A percentile compares a stretch with the other conserved stretches of the same genome.
phyloP scores from a whole-genome alignment of 148 eudicot genomes.

The Amaranthus cruentus region DNA sequence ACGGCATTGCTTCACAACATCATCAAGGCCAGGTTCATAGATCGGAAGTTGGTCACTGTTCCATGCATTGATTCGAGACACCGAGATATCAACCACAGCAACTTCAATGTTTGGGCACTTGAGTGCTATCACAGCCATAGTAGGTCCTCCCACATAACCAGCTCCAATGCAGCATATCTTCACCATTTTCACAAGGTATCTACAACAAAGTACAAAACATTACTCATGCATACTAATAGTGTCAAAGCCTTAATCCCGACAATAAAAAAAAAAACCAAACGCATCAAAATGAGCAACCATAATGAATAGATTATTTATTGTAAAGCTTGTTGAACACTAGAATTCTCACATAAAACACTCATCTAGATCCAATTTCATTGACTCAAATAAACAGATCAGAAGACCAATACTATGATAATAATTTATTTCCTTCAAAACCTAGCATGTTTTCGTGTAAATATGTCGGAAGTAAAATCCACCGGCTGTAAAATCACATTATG shows the following conservation, averaged over 20 bases:
- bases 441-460: too few relatives aligned
- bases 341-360: background rate
- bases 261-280: too few relatives aligned
- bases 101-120: slow-evolving; percentile 70
- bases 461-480: too few relatives aligned
- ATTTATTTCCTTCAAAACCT: too few relatives aligned
- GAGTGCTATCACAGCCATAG: slow-evolving; percentile 78
- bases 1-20: slow-evolving; percentile 69
- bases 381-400: too few relatives aligned
- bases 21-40: slow-evolving; percentile 61
- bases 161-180: slow-evolving; percentile 85
- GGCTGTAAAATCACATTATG: too few relatives aligned
- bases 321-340: background rate
- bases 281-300: too few relatives aligned
- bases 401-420: too few relatives aligned
- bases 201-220: background rate
- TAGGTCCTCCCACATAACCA: slow-evolving; percentile 85
- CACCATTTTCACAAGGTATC: slow-evolving; percentile 51
- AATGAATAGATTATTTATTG: too few relatives aligned
- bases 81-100: slow-evolving; percentile 68
- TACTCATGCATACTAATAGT: background rate
- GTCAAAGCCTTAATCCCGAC: too few relatives aligned
- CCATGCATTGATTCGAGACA: slow-evolving; percentile 60
- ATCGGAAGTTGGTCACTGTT: slow-evolving; percentile 60
- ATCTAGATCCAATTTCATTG: background rate